A percentile compares a stretch with the other conserved stretches of the same genome.
Conservation (phyloP, 768 basidiomycete genomes). For the Russula sp. region DNA sequence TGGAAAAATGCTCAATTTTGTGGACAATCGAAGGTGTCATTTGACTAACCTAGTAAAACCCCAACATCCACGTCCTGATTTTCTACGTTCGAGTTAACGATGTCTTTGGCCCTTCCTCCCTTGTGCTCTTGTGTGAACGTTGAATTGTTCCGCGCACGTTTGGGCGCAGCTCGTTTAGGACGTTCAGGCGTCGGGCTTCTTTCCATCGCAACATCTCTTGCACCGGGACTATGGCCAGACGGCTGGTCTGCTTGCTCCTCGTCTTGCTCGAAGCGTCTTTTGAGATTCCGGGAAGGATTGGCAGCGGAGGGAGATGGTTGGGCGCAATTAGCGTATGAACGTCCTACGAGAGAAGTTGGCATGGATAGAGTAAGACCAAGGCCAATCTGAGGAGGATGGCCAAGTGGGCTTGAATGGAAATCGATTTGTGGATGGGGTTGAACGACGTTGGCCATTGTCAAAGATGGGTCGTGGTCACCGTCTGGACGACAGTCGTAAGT, state of each 20-base stretch:
- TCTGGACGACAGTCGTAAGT: slow-evolving; percentile 17
- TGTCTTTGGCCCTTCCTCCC: slow-evolving; percentile 45
- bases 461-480: slow-evolving; percentile 22
- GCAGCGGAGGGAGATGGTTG: slow-evolving; percentile 51
- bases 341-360: slow-evolving; percentile 42
- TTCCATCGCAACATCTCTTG: slow-evolving; percentile 72
- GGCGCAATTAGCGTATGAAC: slow-evolving; percentile 47
- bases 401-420: slow-evolving; percentile 53
- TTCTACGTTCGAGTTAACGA: slow-evolving; percentile 39
- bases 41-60: slow-evolving; percentile 62
- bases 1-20: slow-evolving; percentile 30
- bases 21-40: slow-evolving; percentile 2
- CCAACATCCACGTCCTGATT: slow-evolving; percentile 73
- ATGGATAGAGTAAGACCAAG: slow-evolving; percentile 65
- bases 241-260: slow-evolving; percentile 48
- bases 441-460: slow-evolving; percentile 63
- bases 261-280: slow-evolving; percentile 63
- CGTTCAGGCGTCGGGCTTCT: slow-evolving; percentile 80
- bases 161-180: slow-evolving; percentile 60
- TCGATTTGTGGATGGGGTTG: slow-evolving; percentile 51
- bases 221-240: slow-evolving; percentile 23
- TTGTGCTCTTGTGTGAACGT: slow-evolving; percentile 28
- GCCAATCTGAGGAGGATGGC: slow-evolving; percentile 59
- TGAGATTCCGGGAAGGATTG: slow-evolving; percentile 43
- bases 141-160: slow-evolving; percentile 51